Conservation (phyloP, 2,329 filamentous ascomycete species). For the Colletotrichum euphorbiae region DNA sequence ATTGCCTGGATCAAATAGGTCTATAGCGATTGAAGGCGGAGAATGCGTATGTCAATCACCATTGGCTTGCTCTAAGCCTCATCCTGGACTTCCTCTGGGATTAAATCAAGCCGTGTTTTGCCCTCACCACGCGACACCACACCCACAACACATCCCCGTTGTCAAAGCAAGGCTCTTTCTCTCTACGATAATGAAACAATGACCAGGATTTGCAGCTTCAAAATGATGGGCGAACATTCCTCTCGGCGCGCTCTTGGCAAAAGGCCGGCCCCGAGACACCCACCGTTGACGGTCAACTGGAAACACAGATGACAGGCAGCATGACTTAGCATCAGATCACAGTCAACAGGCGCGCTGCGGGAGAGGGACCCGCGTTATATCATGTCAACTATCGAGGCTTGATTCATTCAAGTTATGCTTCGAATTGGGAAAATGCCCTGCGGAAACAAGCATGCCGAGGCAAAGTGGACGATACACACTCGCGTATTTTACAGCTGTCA, state of each 20-base stretch:
- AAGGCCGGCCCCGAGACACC: constrained; percentile 11
- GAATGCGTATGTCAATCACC: too few relatives aligned
- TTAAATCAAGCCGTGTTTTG: constrained; percentile 1
- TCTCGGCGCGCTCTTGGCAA: constrained; percentile 27
- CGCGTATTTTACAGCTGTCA: not conserved
- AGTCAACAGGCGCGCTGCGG: not conserved
- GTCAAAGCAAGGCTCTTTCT: too few relatives aligned
- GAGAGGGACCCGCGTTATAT: not conserved
- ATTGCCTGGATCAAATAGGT: not conserved
- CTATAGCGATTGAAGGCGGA: too few relatives aligned
- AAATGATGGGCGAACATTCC: constrained; percentile 8
- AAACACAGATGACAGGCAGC: not conserved
- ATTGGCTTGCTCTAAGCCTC: not conserved
- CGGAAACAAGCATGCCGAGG: constrained; percentile 1
- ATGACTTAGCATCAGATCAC: not conserved
- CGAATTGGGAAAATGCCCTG: not conserved
- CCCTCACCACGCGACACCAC: not conserved
- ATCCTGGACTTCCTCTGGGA: not conserved
- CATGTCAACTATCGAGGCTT: not conserved
- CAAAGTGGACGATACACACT: not conserved
- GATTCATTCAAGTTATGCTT: not conserved
- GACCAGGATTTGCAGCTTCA: not conserved
- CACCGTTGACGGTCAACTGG: not conserved
- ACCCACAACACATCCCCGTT: not conserved
- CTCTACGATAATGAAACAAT: not conserved